phyloP scores from a whole-genome alignment of 139 green algal genomes.

The Marvania coccoides region DNA sequence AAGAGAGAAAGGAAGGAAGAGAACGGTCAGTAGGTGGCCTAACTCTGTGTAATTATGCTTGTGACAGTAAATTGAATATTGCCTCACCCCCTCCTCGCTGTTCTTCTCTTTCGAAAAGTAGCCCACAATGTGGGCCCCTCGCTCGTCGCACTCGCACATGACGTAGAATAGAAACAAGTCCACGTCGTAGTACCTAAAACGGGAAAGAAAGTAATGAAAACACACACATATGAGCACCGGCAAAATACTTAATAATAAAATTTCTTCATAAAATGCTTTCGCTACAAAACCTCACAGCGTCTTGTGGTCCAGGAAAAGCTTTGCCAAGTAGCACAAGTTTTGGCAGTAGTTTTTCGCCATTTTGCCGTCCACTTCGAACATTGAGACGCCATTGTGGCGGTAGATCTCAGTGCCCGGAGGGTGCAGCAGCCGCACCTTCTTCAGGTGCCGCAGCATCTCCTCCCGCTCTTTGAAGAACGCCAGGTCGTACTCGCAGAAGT shows the following conservation, averaged over 20 bases:
- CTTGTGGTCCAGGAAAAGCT: constrained; percentile 99
- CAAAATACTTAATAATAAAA: no score
- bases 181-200: no score
- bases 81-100: no score
- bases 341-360: constrained; percentile 91
- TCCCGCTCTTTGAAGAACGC: constrained; percentile 54
- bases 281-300: constrained; percentile 88
- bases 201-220: no score
- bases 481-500: constrained; percentile 92
- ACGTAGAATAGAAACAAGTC: constrained; percentile 99
- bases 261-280: no score
- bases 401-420: constrained; percentile 96
- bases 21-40: no score
- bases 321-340: constrained; percentile 95
- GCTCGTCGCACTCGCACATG: constrained; percentile 87
- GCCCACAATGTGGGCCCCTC: constrained; percentile 88
- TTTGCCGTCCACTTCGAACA: constrained; percentile 88
- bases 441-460: constrained; percentile 82
- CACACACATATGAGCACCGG: no score
- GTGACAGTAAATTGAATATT: no score
- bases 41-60: no score
- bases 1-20: no score
- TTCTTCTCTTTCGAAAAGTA: constrained; percentile 62
- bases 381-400: constrained; percentile 64
- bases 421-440: constrained; percentile 76